Evolutionary conservation across 768 basidiomycete species (phyloP).

Genomic region (Russula griseocarnosa): DNA sequence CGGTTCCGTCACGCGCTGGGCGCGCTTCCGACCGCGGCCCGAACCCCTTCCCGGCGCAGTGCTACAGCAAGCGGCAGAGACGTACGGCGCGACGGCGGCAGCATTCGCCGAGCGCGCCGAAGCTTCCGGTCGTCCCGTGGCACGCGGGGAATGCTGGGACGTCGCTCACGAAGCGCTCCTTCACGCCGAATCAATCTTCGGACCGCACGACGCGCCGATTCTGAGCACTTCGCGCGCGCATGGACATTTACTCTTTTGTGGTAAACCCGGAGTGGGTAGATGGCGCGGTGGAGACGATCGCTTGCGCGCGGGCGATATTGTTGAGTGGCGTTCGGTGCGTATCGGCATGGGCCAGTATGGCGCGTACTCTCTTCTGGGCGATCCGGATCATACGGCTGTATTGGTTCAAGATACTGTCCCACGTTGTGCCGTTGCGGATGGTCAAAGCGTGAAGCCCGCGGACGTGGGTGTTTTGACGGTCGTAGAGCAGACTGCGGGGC

Average conservation of each 20-base stretch:
- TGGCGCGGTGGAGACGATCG: constrained; percentile 53
- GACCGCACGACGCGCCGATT: constrained; percentile 45
- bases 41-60: constrained; percentile 34
- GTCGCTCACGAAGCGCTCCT: constrained; percentile 49
- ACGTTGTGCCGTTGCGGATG: constrained; percentile 34
- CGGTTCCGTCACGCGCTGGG: constrained; percentile 36
- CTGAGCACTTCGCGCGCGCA: constrained; percentile 50
- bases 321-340: constrained; percentile 46
- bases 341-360: constrained; percentile 18
- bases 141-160: constrained; percentile 58
- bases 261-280: constrained; percentile 40
- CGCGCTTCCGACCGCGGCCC: constrained; percentile 41
- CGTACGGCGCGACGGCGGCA: constrained; percentile 49
- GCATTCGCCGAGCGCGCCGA: constrained; percentile 46
- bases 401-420: constrained; percentile 42
- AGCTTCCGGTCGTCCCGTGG: constrained; percentile 43
- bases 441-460: constrained; percentile 37
- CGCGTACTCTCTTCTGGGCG: constrained; percentile 39
- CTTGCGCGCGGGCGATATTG: constrained; percentile 52
- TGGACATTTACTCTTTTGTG: constrained; percentile 49
- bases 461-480: constrained; percentile 47
- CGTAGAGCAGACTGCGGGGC: constrained; percentile 49
- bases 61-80: constrained; percentile 43
- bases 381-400: constrained; percentile 55
- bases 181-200: constrained; percentile 38